These are phyloP conservation scores for Xylariales sp. DNA, from an alignment of 2,329 filamentous ascomycete genomes.

Conservation along the genomic window DNA sequence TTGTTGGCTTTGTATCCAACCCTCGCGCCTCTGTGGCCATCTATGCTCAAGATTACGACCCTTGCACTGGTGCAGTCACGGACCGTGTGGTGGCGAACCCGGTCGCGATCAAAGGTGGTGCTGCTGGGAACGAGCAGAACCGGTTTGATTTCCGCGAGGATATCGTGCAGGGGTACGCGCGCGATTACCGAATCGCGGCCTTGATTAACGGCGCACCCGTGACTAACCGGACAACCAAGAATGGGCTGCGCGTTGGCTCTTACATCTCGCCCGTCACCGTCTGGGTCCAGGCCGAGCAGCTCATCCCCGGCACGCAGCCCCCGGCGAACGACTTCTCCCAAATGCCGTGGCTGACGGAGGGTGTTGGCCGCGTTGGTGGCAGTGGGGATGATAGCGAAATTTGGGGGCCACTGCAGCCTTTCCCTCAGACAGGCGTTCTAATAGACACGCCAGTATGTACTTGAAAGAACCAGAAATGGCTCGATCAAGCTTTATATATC, in stretches of 20 bases:
- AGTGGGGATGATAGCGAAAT: conserved; percentile 18
- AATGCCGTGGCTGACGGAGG: conserved; percentile 24
- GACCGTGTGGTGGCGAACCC: conserved; percentile 29
- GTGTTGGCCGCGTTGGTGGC: conserved; percentile 23
- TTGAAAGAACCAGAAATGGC: too few species aligned
- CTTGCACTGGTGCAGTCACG: conserved; percentile 28
- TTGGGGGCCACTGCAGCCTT: conserved; percentile 33
- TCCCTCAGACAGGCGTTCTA: conserved; percentile 13
- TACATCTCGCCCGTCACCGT: conserved; percentile 35
- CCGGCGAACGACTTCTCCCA: conserved; percentile 28
- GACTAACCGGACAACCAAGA: conserved; percentile 26
- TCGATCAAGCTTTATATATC: too few species aligned
- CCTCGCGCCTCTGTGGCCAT: conserved; percentile 24
- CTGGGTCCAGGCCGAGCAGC: conserved; percentile 37
- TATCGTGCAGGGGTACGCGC: conserved; percentile 24
- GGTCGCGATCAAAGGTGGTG: conserved; percentile 23
- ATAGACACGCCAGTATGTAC: too few species aligned
- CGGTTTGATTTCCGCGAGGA: conserved; percentile 31
- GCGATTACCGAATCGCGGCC: conserved; percentile 28
- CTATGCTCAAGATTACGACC: conserved; percentile 30
- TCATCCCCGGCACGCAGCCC: conserved; percentile 27
- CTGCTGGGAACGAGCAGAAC: conserved; percentile 29
- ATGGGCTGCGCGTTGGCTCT: conserved; percentile 27
- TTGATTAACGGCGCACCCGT: conserved; percentile 26
- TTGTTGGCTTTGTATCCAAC: conserved; percentile 30